Evolutionary conservation across 148 eudicot species (phyloP).

Genomic region (Pouteria glomerata): DNA sequence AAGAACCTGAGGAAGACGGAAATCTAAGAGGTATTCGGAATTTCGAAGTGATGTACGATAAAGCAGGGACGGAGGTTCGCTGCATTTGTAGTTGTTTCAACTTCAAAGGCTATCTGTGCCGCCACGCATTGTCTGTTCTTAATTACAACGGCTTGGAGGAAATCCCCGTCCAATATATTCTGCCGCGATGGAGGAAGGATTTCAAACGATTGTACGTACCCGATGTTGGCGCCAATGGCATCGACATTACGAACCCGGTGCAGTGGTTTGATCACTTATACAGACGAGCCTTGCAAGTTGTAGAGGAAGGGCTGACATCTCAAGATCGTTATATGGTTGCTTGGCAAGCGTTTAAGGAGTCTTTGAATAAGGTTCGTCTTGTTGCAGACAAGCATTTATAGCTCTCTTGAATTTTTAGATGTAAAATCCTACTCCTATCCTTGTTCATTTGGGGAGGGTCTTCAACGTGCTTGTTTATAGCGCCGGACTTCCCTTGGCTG

Average conservation of each 20-base stretch:
- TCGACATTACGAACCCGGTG: constrained; percentile 46
- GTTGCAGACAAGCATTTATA: constrained; percentile 43
- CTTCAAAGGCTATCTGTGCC: constrained; percentile 69
- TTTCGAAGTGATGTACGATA: constrained; percentile 59
- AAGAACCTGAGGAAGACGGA: constrained; percentile 39
- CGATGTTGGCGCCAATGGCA: constrained; percentile 36
- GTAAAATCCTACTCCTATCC: too few species aligned
- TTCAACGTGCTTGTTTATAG: constrained; percentile 2
- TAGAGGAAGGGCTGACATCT: constrained; percentile 61
- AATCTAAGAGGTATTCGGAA: constrained; percentile 26
- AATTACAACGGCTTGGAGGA: constrained; percentile 50
- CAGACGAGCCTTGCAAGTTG: constrained; percentile 59
- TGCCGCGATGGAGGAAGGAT: constrained; percentile 80
- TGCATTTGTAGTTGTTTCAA: constrained; percentile 70
- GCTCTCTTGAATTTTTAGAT: too few species aligned
- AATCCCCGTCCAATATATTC: constrained; percentile 48
- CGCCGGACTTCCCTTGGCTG: not conserved
- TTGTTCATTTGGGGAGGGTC: not conserved
- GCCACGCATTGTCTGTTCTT: constrained; percentile 64
- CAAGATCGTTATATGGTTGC: constrained; percentile 73
- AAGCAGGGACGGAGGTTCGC: constrained; percentile 41
- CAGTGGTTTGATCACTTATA: constrained; percentile 74
- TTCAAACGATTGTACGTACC: constrained; percentile 51
- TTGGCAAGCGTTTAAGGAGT: constrained; percentile 71
- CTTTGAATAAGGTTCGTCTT: constrained; percentile 63